phyloP scores from a whole-genome alignment of 1,139 yeast genomes.

The Protomyces gravidus region DNA sequence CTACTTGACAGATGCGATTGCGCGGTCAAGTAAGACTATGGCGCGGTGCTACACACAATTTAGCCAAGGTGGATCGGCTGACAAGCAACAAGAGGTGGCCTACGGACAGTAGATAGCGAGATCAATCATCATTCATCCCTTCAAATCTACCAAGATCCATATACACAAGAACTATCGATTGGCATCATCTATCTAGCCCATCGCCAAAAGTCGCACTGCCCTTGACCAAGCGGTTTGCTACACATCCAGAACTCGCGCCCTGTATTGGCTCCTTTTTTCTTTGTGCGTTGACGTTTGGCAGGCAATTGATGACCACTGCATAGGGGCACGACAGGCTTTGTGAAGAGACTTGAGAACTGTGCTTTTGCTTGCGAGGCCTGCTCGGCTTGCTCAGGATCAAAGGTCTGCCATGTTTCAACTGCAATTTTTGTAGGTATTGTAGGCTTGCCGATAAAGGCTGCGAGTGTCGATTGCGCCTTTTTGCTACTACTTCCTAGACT shows the following conservation, averaged over 20 bases:
- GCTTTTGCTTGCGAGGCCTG: constrained; percentile 3
- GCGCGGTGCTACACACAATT: constrained; percentile 27
- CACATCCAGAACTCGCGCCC: constrained; percentile 46
- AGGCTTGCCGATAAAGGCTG: not conserved
- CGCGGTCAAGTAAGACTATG: constrained; percentile 45
- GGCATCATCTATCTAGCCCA: constrained; percentile 37
- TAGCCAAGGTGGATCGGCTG: constrained; percentile 16
- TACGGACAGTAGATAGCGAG: constrained; percentile 5
- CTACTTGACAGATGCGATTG: constrained; percentile 82
- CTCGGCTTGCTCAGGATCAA: not conserved
- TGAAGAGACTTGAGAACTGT: constrained; percentile 38
- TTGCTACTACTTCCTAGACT: not conserved
- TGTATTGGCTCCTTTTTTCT: constrained; percentile 42
- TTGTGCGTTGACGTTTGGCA: constrained; percentile 39
- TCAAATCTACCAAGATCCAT: constrained; percentile 3
- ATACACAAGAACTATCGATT: not conserved
- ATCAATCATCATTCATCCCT: too few species aligned
- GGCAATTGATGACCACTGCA: constrained; percentile 41
- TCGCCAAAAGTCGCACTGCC: constrained; percentile 41
- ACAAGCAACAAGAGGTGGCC: constrained; percentile 28
- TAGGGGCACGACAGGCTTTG: constrained; percentile 39
- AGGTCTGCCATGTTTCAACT: not conserved
- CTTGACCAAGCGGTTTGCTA: constrained; percentile 39
- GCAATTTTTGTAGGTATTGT: not conserved
- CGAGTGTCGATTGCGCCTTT: not conserved